phyloP scores from a whole-genome alignment of 2,329 filamentous ascomycete genomes.

The Aspergillus awamori region DNA sequence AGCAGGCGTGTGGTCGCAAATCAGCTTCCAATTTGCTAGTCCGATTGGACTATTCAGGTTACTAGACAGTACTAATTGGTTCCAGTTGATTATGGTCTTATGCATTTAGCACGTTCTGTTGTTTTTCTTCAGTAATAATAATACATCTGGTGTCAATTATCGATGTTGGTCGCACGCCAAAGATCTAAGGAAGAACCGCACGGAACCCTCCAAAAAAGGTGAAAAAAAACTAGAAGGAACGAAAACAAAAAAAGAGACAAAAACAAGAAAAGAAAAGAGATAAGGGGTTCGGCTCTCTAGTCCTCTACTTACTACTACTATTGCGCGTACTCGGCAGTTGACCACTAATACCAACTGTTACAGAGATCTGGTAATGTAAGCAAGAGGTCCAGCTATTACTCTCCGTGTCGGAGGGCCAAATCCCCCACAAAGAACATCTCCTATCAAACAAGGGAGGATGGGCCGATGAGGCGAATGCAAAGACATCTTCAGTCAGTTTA shows the following conservation, averaged over 20 bases:
- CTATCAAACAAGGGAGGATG: neutral
- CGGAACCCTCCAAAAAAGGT: neutral
- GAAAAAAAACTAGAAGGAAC: slow-evolving; percentile 5
- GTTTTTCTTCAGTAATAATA: neutral
- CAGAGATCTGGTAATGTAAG: slow-evolving; percentile 1
- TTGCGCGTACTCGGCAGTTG: slow-evolving; percentile 5
- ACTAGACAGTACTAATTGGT: slow-evolving; percentile 16
- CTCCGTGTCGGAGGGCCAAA: neutral
- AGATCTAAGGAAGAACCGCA: neutral
- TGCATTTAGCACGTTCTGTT: slow-evolving; percentile 23
- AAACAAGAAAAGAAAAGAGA: slow-evolving; percentile 8
- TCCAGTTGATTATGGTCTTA: slow-evolving; percentile 13
- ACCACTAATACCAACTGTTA: slow-evolving; percentile 9
- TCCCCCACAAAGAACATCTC: slow-evolving; percentile 6
- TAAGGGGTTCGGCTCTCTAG: slow-evolving; percentile 13
- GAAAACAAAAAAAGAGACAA: neutral
- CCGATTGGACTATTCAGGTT: slow-evolving; percentile 11
- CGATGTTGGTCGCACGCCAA: slow-evolving; percentile 15
- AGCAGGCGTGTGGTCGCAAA: slow-evolving; percentile 19
- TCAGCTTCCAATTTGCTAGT: slow-evolving; percentile 21
- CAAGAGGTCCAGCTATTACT: no score
- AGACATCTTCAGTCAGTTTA: slow-evolving; percentile 3
- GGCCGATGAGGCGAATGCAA: slow-evolving; percentile 2
- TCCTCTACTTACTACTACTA: slow-evolving; percentile 11
- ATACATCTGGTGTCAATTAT: neutral